Evolutionary conservation across 2,329 filamentous ascomycete genomes (phyloP).

Genomic region (Trichoderma simmonsii): DNA sequence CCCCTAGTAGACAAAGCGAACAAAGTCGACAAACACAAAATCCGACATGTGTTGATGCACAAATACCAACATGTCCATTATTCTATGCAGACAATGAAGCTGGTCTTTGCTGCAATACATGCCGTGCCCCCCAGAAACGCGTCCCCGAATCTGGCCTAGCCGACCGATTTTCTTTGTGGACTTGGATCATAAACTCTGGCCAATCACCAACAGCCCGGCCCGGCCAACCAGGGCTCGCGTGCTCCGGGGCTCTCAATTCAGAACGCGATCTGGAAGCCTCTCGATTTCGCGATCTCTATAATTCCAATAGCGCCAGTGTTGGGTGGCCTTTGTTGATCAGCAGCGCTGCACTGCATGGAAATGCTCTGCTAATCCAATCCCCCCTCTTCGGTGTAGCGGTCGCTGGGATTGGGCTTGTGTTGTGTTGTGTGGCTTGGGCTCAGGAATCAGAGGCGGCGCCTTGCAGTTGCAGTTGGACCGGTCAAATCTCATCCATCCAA

Average conservation of each 20-base stretch:
- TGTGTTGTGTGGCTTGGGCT: conserved; percentile 2
- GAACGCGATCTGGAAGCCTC: conserved; percentile 4
- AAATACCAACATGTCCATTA: not conserved
- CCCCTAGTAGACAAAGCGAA: not conserved
- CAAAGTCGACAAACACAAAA: not conserved
- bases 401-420: not conserved
- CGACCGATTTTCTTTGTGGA: not conserved
- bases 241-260: not conserved
- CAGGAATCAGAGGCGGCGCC: not conserved
- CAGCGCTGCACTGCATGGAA: not conserved
- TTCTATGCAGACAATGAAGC: not conserved
- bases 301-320: not conserved
- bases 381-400: not conserved
- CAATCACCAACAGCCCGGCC: not conserved
- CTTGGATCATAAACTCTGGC: not conserved
- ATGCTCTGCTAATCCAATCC: not conserved
- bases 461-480: not conserved
- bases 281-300: conserved; percentile 2
- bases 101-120: not conserved
- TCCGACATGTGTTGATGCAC: not conserved
- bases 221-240: conserved; percentile 12
- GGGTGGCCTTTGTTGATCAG: not conserved
- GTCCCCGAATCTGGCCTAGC: conserved; percentile 9
- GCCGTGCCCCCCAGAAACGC: not conserved
- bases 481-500: not conserved